Evolutionary conservation across 805 yeast species (phyloP), one percentile per base, ranked within the genome.

Genomic region (Saccharomycopsis microspora): DNA sequence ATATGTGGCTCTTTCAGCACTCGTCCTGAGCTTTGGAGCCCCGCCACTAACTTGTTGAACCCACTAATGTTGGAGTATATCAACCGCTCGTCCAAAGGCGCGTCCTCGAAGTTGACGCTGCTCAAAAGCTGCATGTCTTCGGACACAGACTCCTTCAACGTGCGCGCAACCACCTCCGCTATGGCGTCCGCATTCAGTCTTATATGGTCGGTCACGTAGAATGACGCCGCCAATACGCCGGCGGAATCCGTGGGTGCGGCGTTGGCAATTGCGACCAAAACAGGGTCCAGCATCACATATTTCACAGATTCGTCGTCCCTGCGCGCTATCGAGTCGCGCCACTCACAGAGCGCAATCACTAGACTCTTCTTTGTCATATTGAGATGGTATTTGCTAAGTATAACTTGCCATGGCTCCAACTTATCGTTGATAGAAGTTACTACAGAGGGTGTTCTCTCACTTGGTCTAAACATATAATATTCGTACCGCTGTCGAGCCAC

Each of bases 401-500:
- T 54, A 27, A 72, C 64, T 42, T 65, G 63, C 86, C 87, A 87
- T 5, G 94, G 90, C 43, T 80, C 83, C 35, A 61, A 63, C 37
- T 70, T 75, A 45, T 74, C 78, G 32, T 55, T 66, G 35, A 73
- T 64, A 5, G 78, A 76, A 40, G 79, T 69, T 30, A 71, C 68
- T 30, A 73, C 80, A 32, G 58, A 46, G 9, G 62, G 48, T 11
- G 55, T 45, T 4, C 48, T 50, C 4, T 61, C 49, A 5, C 57
- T 50, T 34, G 75, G 74, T 57, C 82, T 79, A 64, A 68, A 88
- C 30, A 74, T 77, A 4, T 85, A 75, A 60, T 80, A 83, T 63
- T 90, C 97, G 60, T 85, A 93, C 54, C 94, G 72, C 61, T 87
- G 73, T 50, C 69, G 68, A 1, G 97, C 93, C 4, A 86, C 94